Evolutionary conservation across 495 filamentous ascomycete genomes (phyloP), one percentile per base, ranked within the genome.

Genomic region (Penicillium cosmopolitanum): DNA sequence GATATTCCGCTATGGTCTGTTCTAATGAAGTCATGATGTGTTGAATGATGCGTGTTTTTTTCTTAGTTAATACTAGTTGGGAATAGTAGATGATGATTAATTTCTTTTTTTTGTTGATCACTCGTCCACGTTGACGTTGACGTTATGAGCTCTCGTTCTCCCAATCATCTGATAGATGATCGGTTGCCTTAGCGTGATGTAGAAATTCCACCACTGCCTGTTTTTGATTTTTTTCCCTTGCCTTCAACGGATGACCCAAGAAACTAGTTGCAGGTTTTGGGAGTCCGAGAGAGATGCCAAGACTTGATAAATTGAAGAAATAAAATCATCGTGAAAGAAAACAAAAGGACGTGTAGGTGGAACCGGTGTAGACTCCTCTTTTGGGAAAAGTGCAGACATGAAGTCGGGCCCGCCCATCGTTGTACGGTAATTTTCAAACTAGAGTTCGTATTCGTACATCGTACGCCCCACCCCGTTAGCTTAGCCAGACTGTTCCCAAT

Each of bases 341-440:
- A 43, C 10, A 59, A 38, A 53, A 53, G 33, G 16, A 46, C 35
- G 42, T 19, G 16, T 18, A 53, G 6, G n/a, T 48, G 11, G 36
- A 5, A 19, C 18, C 38, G 38, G 36, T 51, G 38, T 34, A 38
- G 38, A 46, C 21, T 43, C 28, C 57, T 44, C 38, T 16, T 28
- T 55, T 55, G 16, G 44, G 35, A 33, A 31, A 44, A 16, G 50
- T 47, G 38, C 9, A 51, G 58, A 52, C 36, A 43, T 47, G 38
- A 9, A 51, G 58, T 55, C 36, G 43, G 28, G 42, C 54, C 54
- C 15, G 12, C 21, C 57, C 53, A 63, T 28, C 28, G 10, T 28
- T 31, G 28, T 18, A 23, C 23, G 2, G 63, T 65, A 65, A 53
- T 65, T 65, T 65, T 58, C 51, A 58, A 3, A n/a, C 25, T 31